These are phyloP conservation scores for Trichosporon sp. DNA, from an alignment of 1,284 basidiomycete species.

Conservation along the genomic window DNA sequence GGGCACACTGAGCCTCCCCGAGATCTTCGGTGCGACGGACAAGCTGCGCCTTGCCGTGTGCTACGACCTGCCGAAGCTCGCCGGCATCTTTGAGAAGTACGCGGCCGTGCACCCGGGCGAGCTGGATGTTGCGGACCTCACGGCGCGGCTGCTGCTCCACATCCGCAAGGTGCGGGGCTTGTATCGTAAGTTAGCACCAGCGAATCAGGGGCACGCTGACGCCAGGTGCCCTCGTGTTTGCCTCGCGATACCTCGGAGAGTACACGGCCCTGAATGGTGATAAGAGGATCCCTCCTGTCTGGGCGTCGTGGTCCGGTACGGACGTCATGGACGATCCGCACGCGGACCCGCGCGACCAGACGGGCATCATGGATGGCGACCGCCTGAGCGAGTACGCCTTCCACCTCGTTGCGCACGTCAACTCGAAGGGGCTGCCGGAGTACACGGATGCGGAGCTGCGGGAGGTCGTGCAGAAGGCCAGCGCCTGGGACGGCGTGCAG, in stretches of 20 bases:
- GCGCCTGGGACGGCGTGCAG: background rate
- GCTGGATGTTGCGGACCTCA: background rate
- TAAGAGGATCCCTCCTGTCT: background rate
- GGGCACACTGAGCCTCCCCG: background rate
- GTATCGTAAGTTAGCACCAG: background rate
- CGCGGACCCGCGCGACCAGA: background rate
- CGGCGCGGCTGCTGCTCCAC: background rate
- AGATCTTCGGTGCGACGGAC: background rate
- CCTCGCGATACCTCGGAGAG: background rate
- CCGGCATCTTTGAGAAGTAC: background rate
- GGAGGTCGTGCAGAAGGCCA: background rate
- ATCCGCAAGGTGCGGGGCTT: background rate
- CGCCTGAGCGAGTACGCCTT: background rate
- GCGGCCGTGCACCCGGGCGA: background rate
- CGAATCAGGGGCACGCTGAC: background rate
- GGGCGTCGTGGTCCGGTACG: background rate
- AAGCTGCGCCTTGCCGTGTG: background rate
- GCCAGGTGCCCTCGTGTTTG: background rate
- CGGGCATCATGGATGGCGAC: background rate
- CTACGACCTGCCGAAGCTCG: background rate
- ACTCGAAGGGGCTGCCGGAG: background rate
- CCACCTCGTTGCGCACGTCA: background rate
- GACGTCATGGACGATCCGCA: background rate
- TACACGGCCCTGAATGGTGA: background rate
- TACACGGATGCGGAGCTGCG: background rate